Base-by-base conservation (phyloP, 139 green algal genomes). In the Parachlorella kessleri region DNA sequence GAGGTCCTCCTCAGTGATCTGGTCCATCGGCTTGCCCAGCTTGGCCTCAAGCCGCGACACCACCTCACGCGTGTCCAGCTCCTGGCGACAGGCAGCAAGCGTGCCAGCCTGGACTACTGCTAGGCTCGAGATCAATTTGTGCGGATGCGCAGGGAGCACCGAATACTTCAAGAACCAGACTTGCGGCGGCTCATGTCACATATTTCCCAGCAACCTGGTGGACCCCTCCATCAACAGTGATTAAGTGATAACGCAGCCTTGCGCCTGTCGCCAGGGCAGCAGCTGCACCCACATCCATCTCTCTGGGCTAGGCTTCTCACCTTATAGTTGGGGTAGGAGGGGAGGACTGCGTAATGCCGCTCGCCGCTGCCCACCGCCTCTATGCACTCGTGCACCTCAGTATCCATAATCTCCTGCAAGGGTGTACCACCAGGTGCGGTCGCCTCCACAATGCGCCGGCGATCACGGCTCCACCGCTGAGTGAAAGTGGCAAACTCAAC, bases 271-370 rank as follows among this genome's bases (percentile, higher is more conserved):
- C n/a, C n/a, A n/a, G n/a, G n/a, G n/a, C n/a, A n/a, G n/a, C n/a
- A 40, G 35, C 32, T n/a, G 33, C 68, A 33, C 8, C 36, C 67
- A 35, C 23, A n/a, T 55, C 3, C 23, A 38, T 21, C 41, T 26
- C 6, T 24, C 18, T 6, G 36, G 18, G 10, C 36, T 3, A 4
- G 8, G 4, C n/a, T n/a, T n/a, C 18, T n/a, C 32, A 82, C 80
- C 64, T 75, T 40, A 75, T 83, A 88, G 55, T 86, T 83, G 66
- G 85, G 85, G 67, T 76, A 89, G 26, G 83, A 87, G 64, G 85
- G 85, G 21, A 89, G 55, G 4, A 82, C 75, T 26, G 84, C 73
- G 71, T 85, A 48, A 73, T 93, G 85, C 6, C 83, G 71, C 75
- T 93, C 88, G 1, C 78, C 78, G 1, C 74, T 77, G 26, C 88